Percentiles rank a stretch among this genome's conserved stretches.
These are phyloP conservation scores for Puya raimondii DNA, from an alignment of 176 grass and related monocot genomes.

Conservation along the genomic window DNA sequence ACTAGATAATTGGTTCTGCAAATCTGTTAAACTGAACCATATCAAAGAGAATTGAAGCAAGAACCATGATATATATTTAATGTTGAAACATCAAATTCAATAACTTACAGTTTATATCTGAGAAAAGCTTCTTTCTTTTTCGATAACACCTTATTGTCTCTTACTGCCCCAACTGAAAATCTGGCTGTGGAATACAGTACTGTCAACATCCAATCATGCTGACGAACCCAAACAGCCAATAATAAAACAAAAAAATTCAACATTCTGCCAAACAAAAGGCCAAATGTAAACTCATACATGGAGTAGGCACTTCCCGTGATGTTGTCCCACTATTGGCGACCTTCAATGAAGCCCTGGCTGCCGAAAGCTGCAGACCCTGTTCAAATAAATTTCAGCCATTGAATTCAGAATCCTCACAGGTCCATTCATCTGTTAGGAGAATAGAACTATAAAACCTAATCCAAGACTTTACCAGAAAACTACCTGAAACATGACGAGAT, in stretches of 20 bases:
- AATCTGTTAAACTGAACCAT: slow-evolving; percentile 87
- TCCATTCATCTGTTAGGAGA: neutral
- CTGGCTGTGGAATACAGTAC: slow-evolving; percentile 32
- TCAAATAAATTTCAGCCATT: slow-evolving; percentile 29
- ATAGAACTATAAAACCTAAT: neutral
- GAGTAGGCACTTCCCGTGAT: slow-evolving; percentile 43
- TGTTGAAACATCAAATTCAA: slow-evolving; percentile 22
- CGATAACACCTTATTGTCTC: slow-evolving; percentile 51
- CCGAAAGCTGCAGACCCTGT: slow-evolving; percentile 77
- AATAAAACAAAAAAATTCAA: slow-evolving; percentile 16
- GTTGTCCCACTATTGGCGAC: slow-evolving; percentile 16
- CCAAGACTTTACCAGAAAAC: too few species aligned
- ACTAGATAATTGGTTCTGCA: slow-evolving; percentile 79
- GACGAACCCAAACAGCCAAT: slow-evolving; percentile 13
- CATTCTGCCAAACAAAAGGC: neutral
- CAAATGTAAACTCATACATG: slow-evolving; percentile 33
- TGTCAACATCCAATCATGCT: slow-evolving; percentile 2
- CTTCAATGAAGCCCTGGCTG: slow-evolving; percentile 65
- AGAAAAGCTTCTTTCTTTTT: slow-evolving; percentile 97
- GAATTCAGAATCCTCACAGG: slow-evolving; percentile 16
- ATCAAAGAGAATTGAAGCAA: slow-evolving; percentile 27
- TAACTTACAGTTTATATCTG: slow-evolving; percentile 84
- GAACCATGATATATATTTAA: slow-evolving; percentile 16
- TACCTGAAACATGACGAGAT: neutral
- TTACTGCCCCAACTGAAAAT: slow-evolving; percentile 33